Base-by-base conservation (phyloP, 2,329 filamentous ascomycete species). In the Thielaviopsis populi region DNA sequence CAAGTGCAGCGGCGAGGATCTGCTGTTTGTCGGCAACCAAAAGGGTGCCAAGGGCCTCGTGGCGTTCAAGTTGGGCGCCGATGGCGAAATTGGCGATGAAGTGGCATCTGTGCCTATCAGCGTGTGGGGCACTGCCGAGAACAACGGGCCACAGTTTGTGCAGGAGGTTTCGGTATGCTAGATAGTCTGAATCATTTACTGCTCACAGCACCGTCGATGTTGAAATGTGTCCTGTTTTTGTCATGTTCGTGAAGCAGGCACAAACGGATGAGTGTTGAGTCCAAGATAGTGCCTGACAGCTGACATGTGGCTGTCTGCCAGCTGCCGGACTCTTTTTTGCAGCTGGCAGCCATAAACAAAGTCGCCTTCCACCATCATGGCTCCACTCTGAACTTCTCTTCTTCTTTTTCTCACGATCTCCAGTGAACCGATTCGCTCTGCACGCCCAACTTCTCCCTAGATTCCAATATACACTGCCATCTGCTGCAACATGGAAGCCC, bases 1-100 rank as follows among this genome's bases (percentile, higher is more conserved):
- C 71, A 73, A 65, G 70, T 56, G 40, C 40, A 58, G 66, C 8
- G 71, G 73, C 64, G 70, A 74, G 65, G 61, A 63, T 42, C n/a
- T 63, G 17, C 68, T 80, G 56, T 79, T 79, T 67, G 73, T 75
- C n/a, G 75, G 73, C n/a, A 80, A 80, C 72, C 74, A 77, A 70
- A 71, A 70, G 62, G 78, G 77, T 42, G 70, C 70, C 2, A 67
- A 67, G 15, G 78, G 74, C 0, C 68, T 80, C 4, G 70, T 74
- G 3, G 77, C 75, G 7, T 70, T 80, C 63, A 61, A 69, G 59
- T 71, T 76, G 58, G 66, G 68, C 27, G 43, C 62, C 22, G 65
- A 69, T 27, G 74, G 75, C 54, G 70, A 68, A 58, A 68, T 77
- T 56, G 61, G 65, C 11, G 43, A 59, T 24, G 56, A 66, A 43